Evolutionary conservation across 352 stramenopile species (phyloP).

Genomic region (Phytopythium kandeliae): DNA sequence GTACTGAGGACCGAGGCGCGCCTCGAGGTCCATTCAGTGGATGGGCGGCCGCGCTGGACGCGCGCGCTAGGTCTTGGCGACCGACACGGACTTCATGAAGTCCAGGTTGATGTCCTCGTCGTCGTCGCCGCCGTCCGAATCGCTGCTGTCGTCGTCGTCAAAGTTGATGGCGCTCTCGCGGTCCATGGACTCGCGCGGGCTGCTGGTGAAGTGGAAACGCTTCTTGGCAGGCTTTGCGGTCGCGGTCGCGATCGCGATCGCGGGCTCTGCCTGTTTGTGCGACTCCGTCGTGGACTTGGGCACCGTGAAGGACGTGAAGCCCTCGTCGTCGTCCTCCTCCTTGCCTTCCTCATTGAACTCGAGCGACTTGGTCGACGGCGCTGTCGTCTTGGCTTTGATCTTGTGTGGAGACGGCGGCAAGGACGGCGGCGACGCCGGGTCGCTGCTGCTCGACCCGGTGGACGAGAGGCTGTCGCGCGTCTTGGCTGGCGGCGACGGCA

Average conservation of each 20-base stretch:
- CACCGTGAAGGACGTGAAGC: constrained; percentile 22
- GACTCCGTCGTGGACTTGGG: constrained; percentile 19
- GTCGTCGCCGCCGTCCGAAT: constrained; percentile 35
- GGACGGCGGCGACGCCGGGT: constrained; percentile 20
- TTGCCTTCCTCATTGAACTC: constrained; percentile 18
- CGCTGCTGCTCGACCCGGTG: constrained; percentile 15
- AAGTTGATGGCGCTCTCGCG: constrained; percentile 29
- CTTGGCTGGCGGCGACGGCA: constrained; percentile 12
- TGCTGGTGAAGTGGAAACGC: constrained; percentile 36
- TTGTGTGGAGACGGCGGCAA: constrained; percentile 13
- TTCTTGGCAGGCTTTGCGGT: constrained; percentile 19
- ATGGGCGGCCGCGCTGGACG: too few species aligned
- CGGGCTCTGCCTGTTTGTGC: background rate
- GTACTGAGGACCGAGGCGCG: too few species aligned
- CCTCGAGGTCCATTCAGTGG: too few species aligned
- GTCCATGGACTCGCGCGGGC: constrained; percentile 20
- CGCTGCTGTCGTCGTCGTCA: constrained; percentile 19
- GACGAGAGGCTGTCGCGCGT: constrained; percentile 21
- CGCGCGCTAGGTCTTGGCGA: constrained; percentile 9
- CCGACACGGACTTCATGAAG: constrained; percentile 53
- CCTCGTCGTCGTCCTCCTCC: constrained; percentile 16
- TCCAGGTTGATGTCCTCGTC: constrained; percentile 77
- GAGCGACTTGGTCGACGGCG: constrained; percentile 3
- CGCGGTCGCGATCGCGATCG: background rate
- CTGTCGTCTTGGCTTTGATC: background rate